Conservation (phyloP, 1,139 yeast species). For the Chernovozyma aurita region DNA sequence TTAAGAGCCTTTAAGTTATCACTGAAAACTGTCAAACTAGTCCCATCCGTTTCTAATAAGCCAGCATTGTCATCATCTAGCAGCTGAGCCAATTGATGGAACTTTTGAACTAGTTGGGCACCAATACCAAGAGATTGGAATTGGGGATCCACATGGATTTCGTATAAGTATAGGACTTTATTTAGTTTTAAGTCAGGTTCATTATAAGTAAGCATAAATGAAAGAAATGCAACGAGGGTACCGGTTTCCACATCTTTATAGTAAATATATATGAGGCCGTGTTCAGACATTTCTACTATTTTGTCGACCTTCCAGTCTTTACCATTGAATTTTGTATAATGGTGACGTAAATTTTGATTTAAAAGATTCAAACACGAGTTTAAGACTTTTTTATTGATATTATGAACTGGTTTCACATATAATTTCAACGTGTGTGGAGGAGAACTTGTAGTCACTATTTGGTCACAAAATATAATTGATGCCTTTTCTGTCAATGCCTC, state of each 20-base stretch:
- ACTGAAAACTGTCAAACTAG: conserved; percentile 48
- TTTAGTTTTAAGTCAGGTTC: conserved; percentile 15
- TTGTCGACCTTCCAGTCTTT: conserved; percentile 42
- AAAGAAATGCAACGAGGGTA: conserved; percentile 37
- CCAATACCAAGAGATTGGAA: conserved; percentile 35
- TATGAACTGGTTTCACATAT: conserved; percentile 10
- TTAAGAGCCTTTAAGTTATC: conserved; percentile 37
- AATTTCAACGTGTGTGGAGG: conserved; percentile 3
- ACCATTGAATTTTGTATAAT: conserved; percentile 29
- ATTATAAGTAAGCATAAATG: conserved; percentile 35
- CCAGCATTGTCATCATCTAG: conserved; percentile 9
- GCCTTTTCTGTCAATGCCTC: conserved; percentile 1
- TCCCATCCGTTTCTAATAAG: conserved; percentile 21
- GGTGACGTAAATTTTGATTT: conserved; percentile 26
- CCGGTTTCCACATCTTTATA: conserved; percentile 13
- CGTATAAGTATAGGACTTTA: conserved; percentile 48
- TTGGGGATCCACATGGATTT: conserved; percentile 40
- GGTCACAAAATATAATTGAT: conserved; percentile 12
- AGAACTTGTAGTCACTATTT: background rate
- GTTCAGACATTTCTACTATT: conserved; percentile 40
- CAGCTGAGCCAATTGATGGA: conserved; percentile 22
- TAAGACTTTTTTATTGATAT: conserved; percentile 10
- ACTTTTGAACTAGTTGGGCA: conserved; percentile 21
- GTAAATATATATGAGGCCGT: conserved; percentile 39
- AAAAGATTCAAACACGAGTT: conserved; percentile 20